These are phyloP conservation scores for Phellopilus nigrolimitatus DNA, from an alignment of 1,284 basidiomycete species.

Conservation along the genomic window DNA sequence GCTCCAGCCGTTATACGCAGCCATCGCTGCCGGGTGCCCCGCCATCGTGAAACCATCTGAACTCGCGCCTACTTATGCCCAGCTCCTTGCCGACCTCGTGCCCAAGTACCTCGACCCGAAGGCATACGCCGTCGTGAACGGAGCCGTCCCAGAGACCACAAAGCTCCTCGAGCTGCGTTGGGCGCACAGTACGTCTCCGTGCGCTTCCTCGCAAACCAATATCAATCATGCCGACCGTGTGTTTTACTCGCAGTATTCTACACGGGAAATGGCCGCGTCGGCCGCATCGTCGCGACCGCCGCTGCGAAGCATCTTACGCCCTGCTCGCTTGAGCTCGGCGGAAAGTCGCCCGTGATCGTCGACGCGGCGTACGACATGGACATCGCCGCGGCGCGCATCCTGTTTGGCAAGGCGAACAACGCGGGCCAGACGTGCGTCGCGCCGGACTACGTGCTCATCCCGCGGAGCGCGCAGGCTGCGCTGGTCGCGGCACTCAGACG, in stretches of 20 bases:
- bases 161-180: too few species aligned
- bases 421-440: constrained; percentile 60
- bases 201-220: too few species aligned
- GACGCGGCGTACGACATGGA: constrained; percentile 41
- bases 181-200: too few species aligned
- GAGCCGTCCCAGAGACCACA: constrained; percentile 49
- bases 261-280: constrained; percentile 50
- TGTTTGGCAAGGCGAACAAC: constrained; percentile 56
- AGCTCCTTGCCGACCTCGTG: constrained; percentile 50
- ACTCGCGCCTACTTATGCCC: constrained; percentile 43
- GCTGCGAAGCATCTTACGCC: constrained; percentile 64
- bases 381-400: constrained; percentile 40
- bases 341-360: constrained; percentile 61
- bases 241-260: constrained; percentile 34
- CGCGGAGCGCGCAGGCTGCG: constrained; percentile 41
- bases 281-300: constrained; percentile 54
- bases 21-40: constrained; percentile 59
- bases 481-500: constrained; percentile 49
- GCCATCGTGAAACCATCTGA: constrained; percentile 62
- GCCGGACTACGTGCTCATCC: constrained; percentile 57
- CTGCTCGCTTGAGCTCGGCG: constrained; percentile 61
- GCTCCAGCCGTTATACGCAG: constrained; percentile 40
- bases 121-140: constrained; percentile 49
- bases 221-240: constrained; percentile 57
- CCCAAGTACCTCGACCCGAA: constrained; percentile 59